Evolutionary conservation across 257 asterid species (phyloP), one percentile per base, ranked within the genome.

Genomic region (Perilla frutescens): DNA sequence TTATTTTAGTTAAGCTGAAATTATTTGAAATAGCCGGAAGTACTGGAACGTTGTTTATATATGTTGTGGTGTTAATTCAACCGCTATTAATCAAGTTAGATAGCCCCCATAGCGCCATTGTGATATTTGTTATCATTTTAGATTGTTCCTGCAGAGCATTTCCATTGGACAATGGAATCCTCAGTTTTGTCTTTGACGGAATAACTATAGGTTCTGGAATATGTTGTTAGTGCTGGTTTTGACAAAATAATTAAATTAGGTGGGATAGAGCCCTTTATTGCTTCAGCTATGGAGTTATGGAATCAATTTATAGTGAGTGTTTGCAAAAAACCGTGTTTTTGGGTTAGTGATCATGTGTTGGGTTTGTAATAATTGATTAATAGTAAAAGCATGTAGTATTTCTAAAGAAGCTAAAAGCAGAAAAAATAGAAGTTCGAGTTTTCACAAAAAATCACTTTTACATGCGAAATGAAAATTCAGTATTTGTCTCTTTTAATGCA

Each of bases 21-120:
- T 72, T 12, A 4, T 68, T 43, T 69, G 53, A 66, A 62, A 60
- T 70, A 65, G 71, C 37, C 57, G 78, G n/a, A 71, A 68, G 31
- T 50, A 11, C 39, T 37, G 65, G 49, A 1, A 32, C 6, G 7
- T 26, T 6, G 40, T 15, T 39, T 3, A 15, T 57, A 4, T 58
- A 2, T 40, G 62, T 32, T 32, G 8, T 15, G 49, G 75, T 57
- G 12, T 5, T 47, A 44, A 5, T 44, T 39, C 55, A 20, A 11
- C 47, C 34, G 68, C 12, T 72, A 1, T 48, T 45, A n/a, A 45
- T 72, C 65, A 26, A 65, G 66, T 50, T 71, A n/a, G 49, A 39
- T 43, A 8, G 26, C 51, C 53, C 4, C 20, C 71, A 63, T 13
- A 53, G 39, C 1, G 29, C 55, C 55, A 6, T 62, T 40, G 62